Evolutionary conservation across 305 asterid genomes (phyloP).

Genomic region (Rubia tinctorum): DNA sequence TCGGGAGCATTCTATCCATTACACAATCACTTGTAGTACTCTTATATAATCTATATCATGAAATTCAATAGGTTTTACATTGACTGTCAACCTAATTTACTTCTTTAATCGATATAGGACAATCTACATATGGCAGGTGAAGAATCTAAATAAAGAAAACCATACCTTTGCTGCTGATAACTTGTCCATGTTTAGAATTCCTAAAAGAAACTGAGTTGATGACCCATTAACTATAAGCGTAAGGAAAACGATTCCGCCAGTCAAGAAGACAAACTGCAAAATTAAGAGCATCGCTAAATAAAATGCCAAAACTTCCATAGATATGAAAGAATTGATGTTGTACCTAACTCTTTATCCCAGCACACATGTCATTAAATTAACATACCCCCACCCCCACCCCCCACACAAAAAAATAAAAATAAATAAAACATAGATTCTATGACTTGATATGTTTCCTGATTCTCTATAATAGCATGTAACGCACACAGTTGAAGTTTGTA

Average conservation of each 20-base stretch:
- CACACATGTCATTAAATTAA: not conserved
- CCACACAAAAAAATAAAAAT: too few relatives aligned
- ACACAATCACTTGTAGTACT: not conserved
- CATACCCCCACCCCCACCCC: not conserved
- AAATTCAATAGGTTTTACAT: not conserved
- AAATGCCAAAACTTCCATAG: not conserved
- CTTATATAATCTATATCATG: not conserved
- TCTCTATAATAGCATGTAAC: not conserved
- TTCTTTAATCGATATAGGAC: not conserved
- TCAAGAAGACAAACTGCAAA: slow-evolving; percentile 96
- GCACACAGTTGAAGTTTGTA: slow-evolving; percentile 7
- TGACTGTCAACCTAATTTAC: not conserved
- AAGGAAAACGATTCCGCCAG: slow-evolving; percentile 95
- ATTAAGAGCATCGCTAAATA: slow-evolving; percentile 19
- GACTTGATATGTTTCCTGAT: not conserved
- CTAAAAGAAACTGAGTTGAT: slow-evolving; percentile 83
- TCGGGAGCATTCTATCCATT: not conserved
- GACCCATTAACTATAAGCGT: slow-evolving; percentile 96
- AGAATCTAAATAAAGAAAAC: not conserved
- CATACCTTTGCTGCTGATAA: slow-evolving; percentile 84
- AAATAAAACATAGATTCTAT: not conserved
- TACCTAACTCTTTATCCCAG: not conserved
- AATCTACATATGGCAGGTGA: not conserved
- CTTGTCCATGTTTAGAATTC: slow-evolving; percentile 63
- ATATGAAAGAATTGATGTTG: not conserved